These are phyloP conservation scores for Trichoderma harzianum DNA, from an alignment of 2,329 filamentous ascomycete species.

Conservation along the genomic window DNA sequence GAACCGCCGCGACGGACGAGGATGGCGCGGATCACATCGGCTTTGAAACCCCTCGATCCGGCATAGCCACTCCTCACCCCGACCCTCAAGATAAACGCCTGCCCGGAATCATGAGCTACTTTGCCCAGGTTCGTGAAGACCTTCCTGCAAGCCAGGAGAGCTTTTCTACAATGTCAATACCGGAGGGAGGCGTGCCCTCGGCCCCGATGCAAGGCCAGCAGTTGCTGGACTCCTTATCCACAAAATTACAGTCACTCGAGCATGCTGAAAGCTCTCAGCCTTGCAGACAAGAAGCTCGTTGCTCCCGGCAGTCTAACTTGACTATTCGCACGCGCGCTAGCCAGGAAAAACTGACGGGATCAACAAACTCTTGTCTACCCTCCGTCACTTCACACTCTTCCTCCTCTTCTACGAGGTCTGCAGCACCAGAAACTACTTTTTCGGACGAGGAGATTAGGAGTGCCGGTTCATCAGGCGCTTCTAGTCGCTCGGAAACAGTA, in stretches of 20 bases:
- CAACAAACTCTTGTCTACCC: constrained; percentile 37
- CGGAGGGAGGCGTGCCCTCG: constrained; percentile 32
- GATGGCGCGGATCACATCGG: constrained; percentile 74
- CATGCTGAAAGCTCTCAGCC: constrained; percentile 27
- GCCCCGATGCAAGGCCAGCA: constrained; percentile 23
- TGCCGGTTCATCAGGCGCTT: constrained; percentile 23
- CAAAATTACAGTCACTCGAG: constrained; percentile 30
- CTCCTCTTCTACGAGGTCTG: constrained; percentile 31
- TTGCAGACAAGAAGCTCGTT: constrained; percentile 23
- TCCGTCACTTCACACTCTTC: constrained; percentile 53
- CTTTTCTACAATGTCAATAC: constrained; percentile 38
- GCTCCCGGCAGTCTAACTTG: constrained; percentile 10
- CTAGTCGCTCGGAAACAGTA: constrained; percentile 8
- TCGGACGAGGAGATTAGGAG: constrained; percentile 26
- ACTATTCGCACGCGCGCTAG: constrained; percentile 12
- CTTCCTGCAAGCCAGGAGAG: constrained; percentile 53
- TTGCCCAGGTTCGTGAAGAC: constrained; percentile 97
- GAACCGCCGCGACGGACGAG: constrained; percentile 60
- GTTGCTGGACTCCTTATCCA: constrained; percentile 31
- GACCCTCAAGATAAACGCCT: constrained; percentile 92
- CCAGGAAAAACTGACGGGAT: constrained; percentile 27
- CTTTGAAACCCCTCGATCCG: constrained; percentile 83
- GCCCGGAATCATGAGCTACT: constrained; percentile 95
- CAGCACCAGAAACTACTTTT: constrained; percentile 28
- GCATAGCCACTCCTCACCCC: constrained; percentile 87